Conservation (phyloP, 1,284 basidiomycete genomes). For the Apiotrichum brassicae region DNA sequence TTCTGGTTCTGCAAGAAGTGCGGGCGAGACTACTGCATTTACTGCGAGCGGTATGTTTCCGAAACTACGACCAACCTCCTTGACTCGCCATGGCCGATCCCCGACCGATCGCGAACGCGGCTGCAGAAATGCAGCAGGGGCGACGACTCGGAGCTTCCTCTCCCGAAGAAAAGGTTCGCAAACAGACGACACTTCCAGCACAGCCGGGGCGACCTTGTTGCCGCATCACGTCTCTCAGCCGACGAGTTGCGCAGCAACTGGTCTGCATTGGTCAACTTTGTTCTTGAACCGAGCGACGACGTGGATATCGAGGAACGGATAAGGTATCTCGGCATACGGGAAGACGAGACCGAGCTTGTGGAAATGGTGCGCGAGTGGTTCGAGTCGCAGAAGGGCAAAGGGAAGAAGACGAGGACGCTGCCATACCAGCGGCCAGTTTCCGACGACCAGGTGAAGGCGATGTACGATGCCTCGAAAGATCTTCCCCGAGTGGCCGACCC, state of each 20-base stretch:
- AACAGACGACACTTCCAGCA: constrained; percentile 5
- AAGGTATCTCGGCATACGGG: constrained; percentile 21
- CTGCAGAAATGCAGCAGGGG: constrained; percentile 18
- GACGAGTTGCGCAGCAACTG: constrained; percentile 56
- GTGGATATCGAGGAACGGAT: constrained; percentile 21
- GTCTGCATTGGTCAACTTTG: constrained; percentile 30
- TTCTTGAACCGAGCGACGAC: constrained; percentile 21
- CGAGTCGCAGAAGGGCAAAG: neutral
- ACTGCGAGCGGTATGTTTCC: constrained; percentile 68
- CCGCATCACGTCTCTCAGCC: constrained; percentile 68
- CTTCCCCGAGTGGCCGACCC: constrained; percentile 25
- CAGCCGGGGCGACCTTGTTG: constrained; percentile 56
- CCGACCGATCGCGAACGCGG: constrained; percentile 41
- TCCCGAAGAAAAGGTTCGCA: neutral
- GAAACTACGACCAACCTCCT: constrained; percentile 55
- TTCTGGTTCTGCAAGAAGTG: constrained; percentile 85
- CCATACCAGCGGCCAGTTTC: neutral
- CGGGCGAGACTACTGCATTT: constrained; percentile 79
- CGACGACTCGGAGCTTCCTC: constrained; percentile 6
- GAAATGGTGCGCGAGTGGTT: constrained; percentile 5
- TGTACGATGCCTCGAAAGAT: constrained; percentile 21
- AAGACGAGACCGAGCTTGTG: constrained; percentile 18
- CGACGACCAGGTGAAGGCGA: constrained; percentile 5
- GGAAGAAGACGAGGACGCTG: neutral
- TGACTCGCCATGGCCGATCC: constrained; percentile 47